Conservation (phyloP, 2,329 filamentous ascomycete species). For the Pseudogymnoascus sp. region DNA sequence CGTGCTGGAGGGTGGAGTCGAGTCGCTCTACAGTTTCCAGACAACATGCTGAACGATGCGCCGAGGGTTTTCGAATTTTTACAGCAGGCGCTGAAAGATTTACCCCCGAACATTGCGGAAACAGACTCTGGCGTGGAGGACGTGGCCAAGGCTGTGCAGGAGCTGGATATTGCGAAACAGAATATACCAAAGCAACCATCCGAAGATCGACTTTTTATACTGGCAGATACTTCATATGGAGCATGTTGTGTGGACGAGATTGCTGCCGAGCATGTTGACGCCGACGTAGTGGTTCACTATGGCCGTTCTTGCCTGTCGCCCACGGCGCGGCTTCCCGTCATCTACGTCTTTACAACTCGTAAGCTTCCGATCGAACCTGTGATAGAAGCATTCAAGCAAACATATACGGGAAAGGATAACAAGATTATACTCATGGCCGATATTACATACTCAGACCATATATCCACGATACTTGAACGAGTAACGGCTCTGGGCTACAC, state of each 20-base stretch:
- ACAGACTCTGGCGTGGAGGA: constrained; percentile 17
- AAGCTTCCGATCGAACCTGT: constrained; percentile 57
- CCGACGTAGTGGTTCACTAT: constrained; percentile 90
- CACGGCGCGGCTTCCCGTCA: constrained; percentile 76
- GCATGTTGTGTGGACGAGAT: constrained; percentile 97
- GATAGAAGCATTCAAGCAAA: constrained; percentile 53
- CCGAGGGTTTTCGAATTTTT: constrained; percentile 70
- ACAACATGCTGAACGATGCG: constrained; percentile 83
- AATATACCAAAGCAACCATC: constrained; percentile 13
- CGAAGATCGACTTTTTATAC: constrained; percentile 59
- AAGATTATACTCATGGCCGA: constrained; percentile 82
- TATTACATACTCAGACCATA: constrained; percentile 75
- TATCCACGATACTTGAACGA: constrained; percentile 49
- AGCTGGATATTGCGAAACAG: constrained; percentile 28
- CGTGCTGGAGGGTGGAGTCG: constrained; percentile 63
- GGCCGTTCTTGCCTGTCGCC: constrained; percentile 88
- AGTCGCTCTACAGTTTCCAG: constrained; percentile 91
- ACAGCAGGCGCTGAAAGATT: constrained; percentile 41
- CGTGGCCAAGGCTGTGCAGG: constrained; percentile 17
- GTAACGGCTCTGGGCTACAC: constrained; percentile 62
- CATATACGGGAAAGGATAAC: constrained; percentile 57
- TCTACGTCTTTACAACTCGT: constrained; percentile 82
- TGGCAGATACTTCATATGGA: constrained; percentile 94
- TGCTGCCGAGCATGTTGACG: constrained; percentile 85
- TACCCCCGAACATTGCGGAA: background rate